phyloP scores from a whole-genome alignment of 345 rosid species.

The Acer yangbiense region DNA sequence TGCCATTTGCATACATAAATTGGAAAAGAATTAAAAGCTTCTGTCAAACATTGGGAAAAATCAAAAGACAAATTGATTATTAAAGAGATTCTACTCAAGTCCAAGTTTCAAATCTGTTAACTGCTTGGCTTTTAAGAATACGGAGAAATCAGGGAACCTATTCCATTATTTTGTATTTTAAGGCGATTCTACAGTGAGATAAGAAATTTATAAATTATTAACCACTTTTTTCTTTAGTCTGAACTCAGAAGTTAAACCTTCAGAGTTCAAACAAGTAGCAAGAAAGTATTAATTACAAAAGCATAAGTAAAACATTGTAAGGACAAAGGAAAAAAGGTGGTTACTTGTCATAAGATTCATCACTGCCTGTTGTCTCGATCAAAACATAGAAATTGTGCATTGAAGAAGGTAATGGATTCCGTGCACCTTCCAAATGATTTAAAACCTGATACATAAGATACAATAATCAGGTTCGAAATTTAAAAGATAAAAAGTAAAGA shows the following conservation, averaged over 20 bases:
- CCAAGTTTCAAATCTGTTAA: slow-evolving; percentile 8
- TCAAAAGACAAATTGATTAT: background rate
- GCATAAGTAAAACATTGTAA: background rate
- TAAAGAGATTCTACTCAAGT: background rate
- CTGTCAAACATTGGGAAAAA: background rate
- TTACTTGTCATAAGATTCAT: slow-evolving; percentile 72
- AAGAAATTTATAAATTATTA: background rate
- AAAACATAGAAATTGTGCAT: slow-evolving; percentile 77
- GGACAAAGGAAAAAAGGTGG: slow-evolving; percentile 1
- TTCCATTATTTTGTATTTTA: background rate
- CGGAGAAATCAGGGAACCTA: background rate
- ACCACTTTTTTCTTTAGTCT: background rate
- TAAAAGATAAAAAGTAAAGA: background rate
- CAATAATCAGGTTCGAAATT: background rate
- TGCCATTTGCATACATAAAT: background rate
- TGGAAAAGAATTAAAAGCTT: background rate
- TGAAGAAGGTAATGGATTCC: slow-evolving; percentile 77
- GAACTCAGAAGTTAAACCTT: background rate
- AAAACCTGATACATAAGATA: slow-evolving; percentile 52
- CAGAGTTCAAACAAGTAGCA: background rate
- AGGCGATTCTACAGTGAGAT: background rate
- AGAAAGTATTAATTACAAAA: background rate
- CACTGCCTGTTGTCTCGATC: slow-evolving; percentile 88
- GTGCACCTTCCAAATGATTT: slow-evolving; percentile 78
- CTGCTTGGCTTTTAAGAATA: background rate